Percentiles rank a stretch among this genome's conserved stretches.
Evolutionary conservation across 306 rosid species (phyloP).

Genomic region (Morella rubra): DNA sequence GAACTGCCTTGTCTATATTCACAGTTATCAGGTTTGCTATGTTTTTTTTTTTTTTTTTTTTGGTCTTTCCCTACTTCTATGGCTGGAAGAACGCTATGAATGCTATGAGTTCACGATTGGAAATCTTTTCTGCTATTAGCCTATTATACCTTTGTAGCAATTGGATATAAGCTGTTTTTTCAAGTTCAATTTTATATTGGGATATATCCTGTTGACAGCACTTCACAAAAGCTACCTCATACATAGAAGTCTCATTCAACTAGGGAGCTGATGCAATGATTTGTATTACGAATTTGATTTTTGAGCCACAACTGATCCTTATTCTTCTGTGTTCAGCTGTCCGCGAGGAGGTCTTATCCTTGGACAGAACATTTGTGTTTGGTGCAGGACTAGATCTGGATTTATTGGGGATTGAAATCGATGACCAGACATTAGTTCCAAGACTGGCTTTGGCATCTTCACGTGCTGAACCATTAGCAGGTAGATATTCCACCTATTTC

Average conservation of each 20-base stretch:
- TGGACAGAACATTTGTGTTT: constrained; percentile 46
- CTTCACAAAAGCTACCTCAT: not conserved
- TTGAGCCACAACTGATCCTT: constrained; percentile 26
- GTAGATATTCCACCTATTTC: constrained; percentile 35
- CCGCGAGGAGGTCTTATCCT: constrained; percentile 65
- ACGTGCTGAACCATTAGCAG: constrained; percentile 78
- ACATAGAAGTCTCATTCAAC: not conserved
- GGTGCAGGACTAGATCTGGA: constrained; percentile 95
- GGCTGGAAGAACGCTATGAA: constrained; percentile 94
- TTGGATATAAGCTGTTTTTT: not conserved
- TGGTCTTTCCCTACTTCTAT: constrained; percentile 69
- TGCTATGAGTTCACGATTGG: no score
- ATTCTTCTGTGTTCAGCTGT: constrained; percentile 54
- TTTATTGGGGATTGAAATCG: constrained; percentile 82
- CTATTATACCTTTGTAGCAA: not conserved
- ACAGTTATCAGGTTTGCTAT: constrained; percentile 12
- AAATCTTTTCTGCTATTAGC: not conserved
- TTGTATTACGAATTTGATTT: not conserved
- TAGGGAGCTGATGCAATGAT: not conserved
- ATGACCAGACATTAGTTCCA: constrained; percentile 79
- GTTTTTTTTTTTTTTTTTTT: constrained; percentile 44
- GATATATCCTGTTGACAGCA: constrained; percentile 8
- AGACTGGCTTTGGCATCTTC: constrained; percentile 90
- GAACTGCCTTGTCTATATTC: constrained; percentile 13
- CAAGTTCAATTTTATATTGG: not conserved